Base-by-base conservation (phyloP, 257 asterid genomes). In the Solanum clarkiae region DNA sequence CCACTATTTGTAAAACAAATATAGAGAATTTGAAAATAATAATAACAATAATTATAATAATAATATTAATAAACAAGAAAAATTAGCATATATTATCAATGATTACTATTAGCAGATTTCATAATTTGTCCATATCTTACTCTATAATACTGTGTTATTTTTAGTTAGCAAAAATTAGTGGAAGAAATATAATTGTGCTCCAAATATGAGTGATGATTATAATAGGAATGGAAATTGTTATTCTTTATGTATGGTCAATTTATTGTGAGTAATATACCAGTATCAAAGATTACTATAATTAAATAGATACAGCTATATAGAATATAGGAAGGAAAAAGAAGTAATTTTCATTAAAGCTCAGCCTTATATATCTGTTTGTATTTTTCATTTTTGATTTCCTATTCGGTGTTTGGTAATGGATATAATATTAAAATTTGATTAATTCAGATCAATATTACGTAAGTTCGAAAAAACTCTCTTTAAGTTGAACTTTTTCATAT, bases 391-490 rank as follows among this genome's bases (percentile, higher is more conserved):
- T 45, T 8, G 10, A 8, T 9, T 45, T 8, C 1, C 9, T 0
- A 1, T 59, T 6, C 0, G 29, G 0, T n/a, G 0, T 59, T n/a
- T 20, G 0, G 6, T 59, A 32, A 32, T 32, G 36, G 0, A 32
- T 32, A 59, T 12, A 1, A 0, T n/a, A 59, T 59, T 59, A 7
- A 4, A 59, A 59, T 2, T 59, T 0, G 8, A n/a, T 0, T 60
- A 60, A n/a, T 60, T 0, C 0, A 60, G 0, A 60, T 60, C 22
- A n/a, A 60, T 5, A 0, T n/a, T n/a, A 13, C 0, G 1, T n/a
- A 60, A 4, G 0, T 0, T 1, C 10, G 2, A 1, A 0, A 10
- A n/a, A 60, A 4, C 1, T 14, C 2, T 60, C 2, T 10, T 7
- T 60, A 10, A 2, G 2, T n/a, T n/a, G 1, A 0, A 10, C 4